phyloP scores from a whole-genome alignment of 2,329 filamentous ascomycete species.

The Chaetomium globosum region DNA sequence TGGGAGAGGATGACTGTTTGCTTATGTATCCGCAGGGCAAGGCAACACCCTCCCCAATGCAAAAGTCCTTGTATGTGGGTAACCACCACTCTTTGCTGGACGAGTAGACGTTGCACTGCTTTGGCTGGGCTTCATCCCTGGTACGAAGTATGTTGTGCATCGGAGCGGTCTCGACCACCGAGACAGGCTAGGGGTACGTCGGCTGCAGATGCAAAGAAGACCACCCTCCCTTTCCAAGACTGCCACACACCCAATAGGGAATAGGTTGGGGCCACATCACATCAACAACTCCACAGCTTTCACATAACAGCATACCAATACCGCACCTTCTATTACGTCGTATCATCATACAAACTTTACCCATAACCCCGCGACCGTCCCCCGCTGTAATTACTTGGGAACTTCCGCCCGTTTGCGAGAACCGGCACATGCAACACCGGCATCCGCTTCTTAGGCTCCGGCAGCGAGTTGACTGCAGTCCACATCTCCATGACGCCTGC shows the following conservation, averaged over 20 bases:
- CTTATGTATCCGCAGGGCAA: background rate
- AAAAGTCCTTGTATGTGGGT: background rate
- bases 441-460: slow-evolving; percentile 50
- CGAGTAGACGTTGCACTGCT: background rate
- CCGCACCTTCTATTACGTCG: slow-evolving; percentile 2
- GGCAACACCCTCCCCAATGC: too few relatives aligned
- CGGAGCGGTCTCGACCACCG: background rate
- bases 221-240: background rate
- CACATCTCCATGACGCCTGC: slow-evolving; percentile 85
- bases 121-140: background rate
- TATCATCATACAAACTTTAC: slow-evolving; percentile 4
- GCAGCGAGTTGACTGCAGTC: slow-evolving; percentile 64
- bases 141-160: background rate
- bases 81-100: background rate
- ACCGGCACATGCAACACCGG: slow-evolving; percentile 42
- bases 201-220: background rate
- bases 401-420: slow-evolving; percentile 40
- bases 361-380: slow-evolving; percentile 20
- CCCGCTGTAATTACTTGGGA: slow-evolving; percentile 32
- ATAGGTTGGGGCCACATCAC: background rate
- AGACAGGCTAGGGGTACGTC: background rate
- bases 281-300: background rate
- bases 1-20: background rate
- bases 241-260: background rate
- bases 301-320: background rate